Evolutionary conservation across 23 red algal species (phyloP), one percentile per base, ranked within the genome.

Genomic region (Gracilaria vermiculophylla): DNA sequence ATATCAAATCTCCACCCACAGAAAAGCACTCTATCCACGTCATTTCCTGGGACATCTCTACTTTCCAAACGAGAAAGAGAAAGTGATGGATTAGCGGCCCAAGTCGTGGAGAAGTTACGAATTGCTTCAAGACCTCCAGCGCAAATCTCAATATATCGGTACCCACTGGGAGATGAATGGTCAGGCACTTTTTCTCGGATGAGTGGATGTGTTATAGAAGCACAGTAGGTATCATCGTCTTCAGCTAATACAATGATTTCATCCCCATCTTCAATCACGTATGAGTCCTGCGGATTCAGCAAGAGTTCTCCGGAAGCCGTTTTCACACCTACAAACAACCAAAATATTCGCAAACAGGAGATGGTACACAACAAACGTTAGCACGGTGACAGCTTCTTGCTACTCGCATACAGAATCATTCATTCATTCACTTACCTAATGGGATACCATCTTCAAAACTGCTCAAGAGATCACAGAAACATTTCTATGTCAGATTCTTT

Each of bases 1-100:
- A 88, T 88, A 48, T 88, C 84, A 62, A 88, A 88, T 28, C 84
- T 65, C 84, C 84, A 88, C 5, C 84, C 84, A 77, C 84, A 88
- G 41, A 55, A 88, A 0, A 88, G 34, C 37, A 88, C 69, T 47
- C 84, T 53, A 13, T 88, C 84, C 25, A 76, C 51, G 3, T 88
- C 84, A 29, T 50, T 43, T 3, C 66, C 84, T 17, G 49, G 25
- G 45, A 66, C 41, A 40, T 88, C 84, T 77, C 51, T 73, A 36
- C 84, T 88, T 43, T 55, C 53, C 19, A 88, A 21, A 9, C 69
- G 70, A 37, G 66, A 77, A 55, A 77, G 40, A 29, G 72, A 47
- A 13, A 76, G 42, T 17, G 84, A 76, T 6, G 84, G 70, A 47
- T 49, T 88, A 40, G 28, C 25, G 14, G 72, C 69, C 84, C 84